phyloP scores from a whole-genome alignment of 768 basidiomycete genomes.

The Hemileccinum impolitum region DNA sequence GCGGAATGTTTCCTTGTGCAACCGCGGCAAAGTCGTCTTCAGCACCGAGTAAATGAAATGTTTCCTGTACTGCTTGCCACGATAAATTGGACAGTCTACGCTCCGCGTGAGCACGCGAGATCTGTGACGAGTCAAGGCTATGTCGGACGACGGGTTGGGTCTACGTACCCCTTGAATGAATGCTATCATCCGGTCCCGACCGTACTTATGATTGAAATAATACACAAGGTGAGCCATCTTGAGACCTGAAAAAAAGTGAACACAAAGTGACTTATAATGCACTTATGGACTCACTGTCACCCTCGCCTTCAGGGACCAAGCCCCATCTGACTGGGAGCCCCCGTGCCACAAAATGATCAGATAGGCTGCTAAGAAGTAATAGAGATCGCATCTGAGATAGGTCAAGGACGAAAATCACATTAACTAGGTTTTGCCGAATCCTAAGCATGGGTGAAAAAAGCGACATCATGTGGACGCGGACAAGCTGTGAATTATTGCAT shows the following conservation, averaged over 20 bases:
- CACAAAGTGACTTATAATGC: background rate
- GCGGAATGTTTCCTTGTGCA: conserved; percentile 25
- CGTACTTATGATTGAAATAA: conserved; percentile 60
- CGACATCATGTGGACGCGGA: conserved; percentile 35
- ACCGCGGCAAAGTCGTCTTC: conserved; percentile 41
- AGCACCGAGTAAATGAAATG: conserved; percentile 38
- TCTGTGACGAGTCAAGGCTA: conserved; percentile 24
- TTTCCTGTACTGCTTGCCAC: conserved; percentile 41
- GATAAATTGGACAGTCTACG: conserved; percentile 34
- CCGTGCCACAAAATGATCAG: conserved; percentile 69
- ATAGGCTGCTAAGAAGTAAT: conserved; percentile 58
- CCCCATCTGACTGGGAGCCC: conserved; percentile 82
- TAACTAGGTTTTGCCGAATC: conserved; percentile 78
- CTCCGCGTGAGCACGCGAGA: conserved; percentile 36
- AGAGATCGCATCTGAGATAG: conserved; percentile 61
- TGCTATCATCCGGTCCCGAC: conserved; percentile 56
- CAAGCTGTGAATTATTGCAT: conserved; percentile 20
- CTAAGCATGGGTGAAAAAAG: conserved; percentile 75
- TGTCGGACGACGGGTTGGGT: background rate
- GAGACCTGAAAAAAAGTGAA: conserved; percentile 38
- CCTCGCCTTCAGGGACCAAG: conserved; percentile 64
- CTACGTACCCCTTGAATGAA: conserved; percentile 53
- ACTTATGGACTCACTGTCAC: conserved; percentile 31
- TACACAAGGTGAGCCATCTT: conserved; percentile 74
- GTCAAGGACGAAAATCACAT: conserved; percentile 79